These are phyloP conservation scores for Clarireedia hainanense DNA, from an alignment of 2,329 filamentous ascomycete genomes.

Conservation along the genomic window DNA sequence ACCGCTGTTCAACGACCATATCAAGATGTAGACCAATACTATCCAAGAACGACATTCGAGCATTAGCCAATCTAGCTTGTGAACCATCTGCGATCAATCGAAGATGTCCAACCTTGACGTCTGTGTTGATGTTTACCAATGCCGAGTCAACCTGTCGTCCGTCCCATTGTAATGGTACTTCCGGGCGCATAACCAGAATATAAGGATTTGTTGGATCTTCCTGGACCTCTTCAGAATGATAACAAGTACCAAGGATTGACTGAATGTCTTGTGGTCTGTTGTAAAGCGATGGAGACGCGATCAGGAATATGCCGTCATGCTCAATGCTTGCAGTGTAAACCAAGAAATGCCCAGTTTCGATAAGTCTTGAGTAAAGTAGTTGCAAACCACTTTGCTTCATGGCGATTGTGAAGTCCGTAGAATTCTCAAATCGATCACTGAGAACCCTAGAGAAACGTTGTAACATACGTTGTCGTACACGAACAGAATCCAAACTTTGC, in stretches of 20 bases:
- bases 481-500: conserved; percentile 87
- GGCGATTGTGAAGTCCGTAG: conserved; percentile 87
- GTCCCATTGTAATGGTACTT: conserved; percentile 72
- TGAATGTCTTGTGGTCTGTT: conserved; percentile 75
- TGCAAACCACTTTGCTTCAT: conserved; percentile 61
- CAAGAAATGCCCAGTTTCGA: conserved; percentile 78
- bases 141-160: conserved; percentile 65
- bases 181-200: conserved; percentile 75
- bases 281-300: conserved; percentile 74
- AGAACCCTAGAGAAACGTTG: conserved; percentile 90
- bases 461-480: conserved; percentile 90
- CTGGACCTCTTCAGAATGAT: conserved; percentile 59
- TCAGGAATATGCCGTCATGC: conserved; percentile 69
- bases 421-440: conserved; percentile 91
- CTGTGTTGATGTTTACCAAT: conserved; percentile 69
- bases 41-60: conserved; percentile 70
- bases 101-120: conserved; percentile 79
- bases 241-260: conserved; percentile 73
- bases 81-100: conserved; percentile 85
- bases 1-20: conserved; percentile 83
- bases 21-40: conserved; percentile 79
- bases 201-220: conserved; percentile 79
- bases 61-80: conserved; percentile 66
- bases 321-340: conserved; percentile 65
- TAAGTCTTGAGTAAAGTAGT: conserved; percentile 72